A percentile compares a stretch with the other conserved stretches of the same genome.
phyloP scores from a whole-genome alignment of 345 rosid species.

The Salix dunnii region DNA sequence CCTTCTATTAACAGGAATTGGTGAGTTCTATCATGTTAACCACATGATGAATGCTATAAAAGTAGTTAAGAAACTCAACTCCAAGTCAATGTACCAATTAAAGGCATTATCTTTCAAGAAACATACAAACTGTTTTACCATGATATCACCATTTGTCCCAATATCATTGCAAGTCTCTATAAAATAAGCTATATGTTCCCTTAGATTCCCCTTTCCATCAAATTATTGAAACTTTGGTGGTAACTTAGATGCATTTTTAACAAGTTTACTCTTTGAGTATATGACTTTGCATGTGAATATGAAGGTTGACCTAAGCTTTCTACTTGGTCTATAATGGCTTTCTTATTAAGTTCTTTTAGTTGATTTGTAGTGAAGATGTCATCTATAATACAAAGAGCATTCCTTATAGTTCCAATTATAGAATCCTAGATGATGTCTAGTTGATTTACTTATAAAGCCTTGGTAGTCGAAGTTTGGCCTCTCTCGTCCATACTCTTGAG shows the following conservation, averaged over 20 bases:
- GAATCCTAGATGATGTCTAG: too few species aligned
- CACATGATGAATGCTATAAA: not conserved
- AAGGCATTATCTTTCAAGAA: not conserved
- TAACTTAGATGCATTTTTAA: not conserved
- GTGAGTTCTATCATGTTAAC: not conserved
- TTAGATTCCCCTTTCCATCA: not conserved
- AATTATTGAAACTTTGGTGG: not conserved
- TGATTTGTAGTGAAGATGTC: too few species aligned
- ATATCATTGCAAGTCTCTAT: not conserved
- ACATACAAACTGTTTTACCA: not conserved
- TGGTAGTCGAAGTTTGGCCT: too few species aligned
- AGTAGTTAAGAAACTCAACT: not conserved
- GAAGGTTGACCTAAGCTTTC: not conserved
- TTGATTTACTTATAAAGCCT: too few species aligned
- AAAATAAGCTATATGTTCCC: not conserved
- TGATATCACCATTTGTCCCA: not conserved
- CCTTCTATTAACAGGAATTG: not conserved
- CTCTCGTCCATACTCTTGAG: too few species aligned
- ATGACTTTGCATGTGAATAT: not conserved
- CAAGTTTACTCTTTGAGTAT: not conserved
- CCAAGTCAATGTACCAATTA: not conserved
- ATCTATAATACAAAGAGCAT: too few species aligned
- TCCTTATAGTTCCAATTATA: too few species aligned
- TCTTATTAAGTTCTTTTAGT: not conserved
- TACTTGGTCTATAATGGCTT: not conserved